phyloP scores from a whole-genome alignment of 768 basidiomycete species.

The Kwoniella newhampshirensis region DNA sequence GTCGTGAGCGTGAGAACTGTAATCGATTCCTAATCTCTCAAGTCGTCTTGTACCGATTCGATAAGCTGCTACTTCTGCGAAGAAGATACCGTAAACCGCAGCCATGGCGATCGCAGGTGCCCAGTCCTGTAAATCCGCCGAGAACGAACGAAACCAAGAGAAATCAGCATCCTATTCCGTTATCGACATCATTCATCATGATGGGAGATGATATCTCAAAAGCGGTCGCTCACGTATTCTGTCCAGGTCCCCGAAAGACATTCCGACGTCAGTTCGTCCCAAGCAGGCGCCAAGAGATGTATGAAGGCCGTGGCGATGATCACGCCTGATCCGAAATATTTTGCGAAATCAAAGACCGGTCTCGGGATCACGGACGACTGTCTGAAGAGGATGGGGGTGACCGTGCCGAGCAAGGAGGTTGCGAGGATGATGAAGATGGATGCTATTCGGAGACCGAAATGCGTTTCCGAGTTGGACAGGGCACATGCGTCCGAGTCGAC shows the following conservation, averaged over 20 bases:
- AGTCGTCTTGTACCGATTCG: conserved; percentile 78
- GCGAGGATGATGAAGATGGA: conserved; percentile 52
- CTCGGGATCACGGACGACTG: conserved; percentile 58
- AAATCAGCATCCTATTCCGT: not conserved
- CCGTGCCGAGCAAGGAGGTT: conserved; percentile 46
- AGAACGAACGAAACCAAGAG: conserved; percentile 4
- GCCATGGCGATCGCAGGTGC: conserved; percentile 75
- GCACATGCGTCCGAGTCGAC: conserved; percentile 40
- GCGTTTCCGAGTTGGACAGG: conserved; percentile 27
- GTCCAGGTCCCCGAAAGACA: conserved; percentile 73
- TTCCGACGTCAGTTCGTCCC: conserved; percentile 66
- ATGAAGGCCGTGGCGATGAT: conserved; percentile 75
- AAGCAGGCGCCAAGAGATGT: conserved; percentile 68
- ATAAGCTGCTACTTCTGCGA: conserved; percentile 81
- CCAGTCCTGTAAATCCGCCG: conserved; percentile 66
- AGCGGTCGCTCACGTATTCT: conserved; percentile 65
- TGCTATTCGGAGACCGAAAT: conserved; percentile 43
- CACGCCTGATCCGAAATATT: conserved; percentile 83
- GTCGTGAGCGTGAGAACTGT: conserved; percentile 42
- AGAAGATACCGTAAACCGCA: conserved; percentile 79
- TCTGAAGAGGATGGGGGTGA: conserved; percentile 43
- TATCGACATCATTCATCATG: not conserved
- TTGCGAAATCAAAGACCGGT: conserved; percentile 76
- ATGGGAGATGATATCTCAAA: not conserved
- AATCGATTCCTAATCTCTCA: conserved; percentile 61